Percentiles rank a stretch among this genome's conserved stretches.
phyloP scores from a whole-genome alignment of 2,329 filamentous ascomycete species.

The Ophiostoma ulmi region DNA sequence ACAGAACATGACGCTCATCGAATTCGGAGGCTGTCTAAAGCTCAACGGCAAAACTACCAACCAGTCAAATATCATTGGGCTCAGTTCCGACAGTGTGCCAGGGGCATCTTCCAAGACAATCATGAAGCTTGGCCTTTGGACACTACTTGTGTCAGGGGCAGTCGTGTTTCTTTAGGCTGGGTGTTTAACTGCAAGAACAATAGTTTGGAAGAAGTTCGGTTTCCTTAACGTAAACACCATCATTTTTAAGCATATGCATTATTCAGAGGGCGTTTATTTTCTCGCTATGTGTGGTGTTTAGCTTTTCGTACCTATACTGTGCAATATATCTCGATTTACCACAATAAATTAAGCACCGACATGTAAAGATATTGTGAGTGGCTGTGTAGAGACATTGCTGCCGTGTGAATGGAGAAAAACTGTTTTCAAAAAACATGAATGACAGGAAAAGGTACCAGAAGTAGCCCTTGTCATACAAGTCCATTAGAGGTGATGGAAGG shows the following conservation, averaged over 20 bases:
- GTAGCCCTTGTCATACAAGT: constrained; percentile 33
- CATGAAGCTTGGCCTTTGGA: not conserved
- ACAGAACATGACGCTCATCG: not conserved
- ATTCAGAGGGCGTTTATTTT: too few relatives aligned
- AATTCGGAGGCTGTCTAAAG: not conserved
- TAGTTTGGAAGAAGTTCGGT: too few relatives aligned
- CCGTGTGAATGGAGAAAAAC: too few relatives aligned
- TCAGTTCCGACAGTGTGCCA: not conserved
- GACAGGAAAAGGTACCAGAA: constrained; percentile 19
- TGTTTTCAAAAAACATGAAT: constrained; percentile 19
- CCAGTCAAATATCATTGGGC: not conserved
- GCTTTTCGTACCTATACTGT: too few relatives aligned
- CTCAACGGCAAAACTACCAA: not conserved
- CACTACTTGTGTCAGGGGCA: not conserved
- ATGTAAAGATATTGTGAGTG: too few relatives aligned
- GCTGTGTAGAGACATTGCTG: too few relatives aligned
- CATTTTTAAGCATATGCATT: not conserved
- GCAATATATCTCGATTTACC: too few relatives aligned
- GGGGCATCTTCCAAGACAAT: not conserved
- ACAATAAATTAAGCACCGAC: too few relatives aligned
- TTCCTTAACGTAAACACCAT: too few relatives aligned
- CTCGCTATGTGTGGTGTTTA: too few relatives aligned
- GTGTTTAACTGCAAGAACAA: too few relatives aligned
- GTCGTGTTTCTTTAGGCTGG: not conserved
- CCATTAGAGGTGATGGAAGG: constrained; percentile 19